phyloP scores from a whole-genome alignment of 306 rosid species.

The Cajanus cajan region DNA sequence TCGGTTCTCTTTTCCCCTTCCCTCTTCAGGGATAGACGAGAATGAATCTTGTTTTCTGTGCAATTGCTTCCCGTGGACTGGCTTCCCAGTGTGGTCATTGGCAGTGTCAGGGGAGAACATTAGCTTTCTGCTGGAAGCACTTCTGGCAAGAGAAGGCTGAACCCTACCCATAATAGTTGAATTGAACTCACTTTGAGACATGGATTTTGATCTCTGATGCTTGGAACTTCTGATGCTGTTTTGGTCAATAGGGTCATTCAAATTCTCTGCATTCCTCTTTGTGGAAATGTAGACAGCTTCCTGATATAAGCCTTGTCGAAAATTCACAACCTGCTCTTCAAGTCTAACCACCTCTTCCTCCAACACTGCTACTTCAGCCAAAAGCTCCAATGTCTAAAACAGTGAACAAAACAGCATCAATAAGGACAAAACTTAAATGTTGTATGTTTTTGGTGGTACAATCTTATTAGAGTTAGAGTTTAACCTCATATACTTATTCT shows the following conservation, averaged over 20 bases:
- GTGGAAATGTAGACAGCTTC: slow-evolving; percentile 82
- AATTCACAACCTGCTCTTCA: slow-evolving; percentile 93
- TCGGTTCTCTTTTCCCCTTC: slow-evolving; percentile 71
- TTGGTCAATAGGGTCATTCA: slow-evolving; percentile 54
- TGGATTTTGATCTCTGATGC: slow-evolving; percentile 83
- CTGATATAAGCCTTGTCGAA: slow-evolving; percentile 90
- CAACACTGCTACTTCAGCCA: slow-evolving; percentile 94
- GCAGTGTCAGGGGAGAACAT: slow-evolving; percentile 43
- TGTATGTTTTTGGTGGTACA: neutral
- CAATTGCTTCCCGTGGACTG: slow-evolving; percentile 50
- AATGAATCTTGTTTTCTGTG: slow-evolving; percentile 51
- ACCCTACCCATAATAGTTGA: slow-evolving; percentile 39
- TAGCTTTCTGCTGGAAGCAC: slow-evolving; percentile 74
- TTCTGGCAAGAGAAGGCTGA: slow-evolving; percentile 78
- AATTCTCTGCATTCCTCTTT: slow-evolving; percentile 63
- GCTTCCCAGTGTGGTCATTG: slow-evolving; percentile 45
- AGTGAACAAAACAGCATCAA: neutral
- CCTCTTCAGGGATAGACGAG: slow-evolving; percentile 65
- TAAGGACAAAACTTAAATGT: neutral
- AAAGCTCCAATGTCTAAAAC: slow-evolving; percentile 84
- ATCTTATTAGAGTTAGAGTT: neutral
- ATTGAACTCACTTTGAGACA: slow-evolving; percentile 72
- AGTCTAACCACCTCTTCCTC: slow-evolving; percentile 91
- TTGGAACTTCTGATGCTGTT: slow-evolving; percentile 48
- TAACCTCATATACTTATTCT: neutral